Base-by-base conservation (phyloP, 2,329 filamentous ascomycete species). In the Diaporthe velutina region DNA sequence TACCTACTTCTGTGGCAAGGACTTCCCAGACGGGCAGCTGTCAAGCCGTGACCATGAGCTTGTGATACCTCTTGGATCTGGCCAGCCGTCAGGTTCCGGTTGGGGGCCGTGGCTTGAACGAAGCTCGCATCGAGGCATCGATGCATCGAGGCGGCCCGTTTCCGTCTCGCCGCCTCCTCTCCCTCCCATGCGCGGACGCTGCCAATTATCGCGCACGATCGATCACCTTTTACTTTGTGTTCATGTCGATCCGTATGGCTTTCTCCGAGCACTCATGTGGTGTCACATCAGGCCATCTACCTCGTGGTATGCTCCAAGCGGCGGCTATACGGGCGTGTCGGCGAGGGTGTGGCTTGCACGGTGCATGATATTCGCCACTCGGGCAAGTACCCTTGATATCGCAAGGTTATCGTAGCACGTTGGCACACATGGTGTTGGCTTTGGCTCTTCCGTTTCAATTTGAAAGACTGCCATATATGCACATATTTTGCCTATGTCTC, bases 251-350 rank as follows among this genome's bases (percentile, higher is more conserved):
- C 40, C 17, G 61, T 35, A 13, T 38, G 45, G 4, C 19, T 38
- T 38, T 50, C 22, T 48, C 40, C 60, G 40, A 66, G 25, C 25
- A 64, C 40, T 33, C 30, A 48, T 40, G 40, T 42, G 40, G 60
- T 66, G 42, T 66, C 60, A 48, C 60, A 48, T 50, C 60, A 66
- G 40, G 6, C 64, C 45, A 50, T 67, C 48, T 22, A 33, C 64
- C 45, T 67, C 33, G 60, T 64, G 28, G n/a, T 38, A 40, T 1
- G 10, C n/a, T 28, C 58, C n/a, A 22, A 28, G 17, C 25, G 4
- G n/a, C 58, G 38, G 58, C 58, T 61, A 45, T 45, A 45, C n/a
- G 10, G 33, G 33, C 13, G 38, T 22, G 58, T 28, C 25, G 38
- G 9, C 28, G 58, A 61, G 35, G n/a, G 38, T 61, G 58, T 61